Percentiles rank a stretch among this genome's conserved stretches.
These are phyloP conservation scores for Aspergillus bombycis DNA, from an alignment of 2,329 filamentous ascomycete species.

Conservation along the genomic window DNA sequence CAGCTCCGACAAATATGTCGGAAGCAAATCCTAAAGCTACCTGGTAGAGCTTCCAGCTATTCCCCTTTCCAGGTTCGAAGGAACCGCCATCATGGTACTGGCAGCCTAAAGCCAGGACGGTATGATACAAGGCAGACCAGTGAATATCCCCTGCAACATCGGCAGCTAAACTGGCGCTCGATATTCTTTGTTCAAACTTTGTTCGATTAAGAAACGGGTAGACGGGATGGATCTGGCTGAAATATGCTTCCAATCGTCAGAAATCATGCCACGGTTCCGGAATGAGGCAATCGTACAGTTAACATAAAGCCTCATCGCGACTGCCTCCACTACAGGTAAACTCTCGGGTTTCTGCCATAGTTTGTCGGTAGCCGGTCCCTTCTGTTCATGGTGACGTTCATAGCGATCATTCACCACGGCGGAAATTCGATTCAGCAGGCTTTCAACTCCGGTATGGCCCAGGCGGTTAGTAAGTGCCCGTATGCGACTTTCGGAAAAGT, in stretches of 20 bases:
- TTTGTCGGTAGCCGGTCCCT: neutral
- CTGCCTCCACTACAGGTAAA: neutral
- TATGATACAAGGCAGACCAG: constrained; percentile 45
- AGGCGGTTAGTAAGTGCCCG: neutral
- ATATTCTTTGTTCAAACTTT: constrained; percentile 37
- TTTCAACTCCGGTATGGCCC: neutral
- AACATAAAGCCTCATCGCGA: neutral
- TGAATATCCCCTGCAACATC: constrained; percentile 57
- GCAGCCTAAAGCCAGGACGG: constrained; percentile 41
- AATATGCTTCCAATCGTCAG: constrained; percentile 36
- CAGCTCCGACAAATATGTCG: constrained; percentile 33
- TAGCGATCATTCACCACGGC: neutral
- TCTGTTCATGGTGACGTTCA: neutral
- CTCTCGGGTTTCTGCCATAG: neutral
- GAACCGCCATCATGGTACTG: constrained; percentile 38
- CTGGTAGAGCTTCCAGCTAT: constrained; percentile 37
- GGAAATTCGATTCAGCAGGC: neutral
- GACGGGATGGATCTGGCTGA: constrained; percentile 41
- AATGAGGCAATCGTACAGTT: neutral
- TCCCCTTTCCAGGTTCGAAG: constrained; percentile 43
- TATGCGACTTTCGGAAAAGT: neutral
- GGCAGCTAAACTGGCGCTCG: constrained; percentile 54
- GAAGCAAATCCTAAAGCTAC: constrained; percentile 12
- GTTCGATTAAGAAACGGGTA: constrained; percentile 45
- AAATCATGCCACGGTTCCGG: neutral